Evolutionary conservation across 768 basidiomycete species (phyloP).

Genomic region (Rhodotorula toruloides): DNA sequence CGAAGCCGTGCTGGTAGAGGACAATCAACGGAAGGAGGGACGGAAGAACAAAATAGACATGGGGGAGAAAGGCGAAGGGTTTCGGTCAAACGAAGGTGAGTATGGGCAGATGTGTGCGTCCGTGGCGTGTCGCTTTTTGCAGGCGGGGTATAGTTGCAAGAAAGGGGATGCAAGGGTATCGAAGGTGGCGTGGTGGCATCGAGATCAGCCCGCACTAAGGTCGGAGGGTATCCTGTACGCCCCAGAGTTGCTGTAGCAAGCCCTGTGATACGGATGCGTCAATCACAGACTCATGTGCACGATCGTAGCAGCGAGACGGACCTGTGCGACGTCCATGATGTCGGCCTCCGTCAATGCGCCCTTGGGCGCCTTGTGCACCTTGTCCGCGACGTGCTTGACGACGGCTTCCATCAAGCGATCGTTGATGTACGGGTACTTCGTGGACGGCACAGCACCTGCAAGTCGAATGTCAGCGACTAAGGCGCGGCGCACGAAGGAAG

Average conservation of each 20-base stretch:
- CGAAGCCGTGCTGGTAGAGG: too few species aligned
- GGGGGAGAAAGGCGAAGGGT: too few species aligned
- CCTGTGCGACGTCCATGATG: neutral
- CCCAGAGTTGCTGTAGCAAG: neutral
- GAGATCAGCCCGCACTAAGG: neutral
- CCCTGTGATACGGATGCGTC: neutral
- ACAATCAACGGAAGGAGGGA: too few species aligned
- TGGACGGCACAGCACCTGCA: neutral
- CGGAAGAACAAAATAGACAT: too few species aligned
- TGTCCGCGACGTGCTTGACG: slow-evolving; percentile 13
- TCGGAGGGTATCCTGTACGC: neutral
- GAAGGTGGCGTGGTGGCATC: too few species aligned
- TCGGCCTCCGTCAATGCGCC: neutral
- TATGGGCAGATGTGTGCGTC: too few species aligned
- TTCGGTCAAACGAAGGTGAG: too few species aligned
- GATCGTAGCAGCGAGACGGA: neutral
- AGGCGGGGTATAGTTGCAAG: too few species aligned
- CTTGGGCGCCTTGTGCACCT: neutral
- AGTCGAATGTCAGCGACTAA: too few species aligned
- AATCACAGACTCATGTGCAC: neutral
- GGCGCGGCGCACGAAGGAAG: neutral
- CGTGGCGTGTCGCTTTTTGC: too few species aligned
- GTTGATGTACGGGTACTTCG: neutral
- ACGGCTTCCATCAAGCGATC: slow-evolving; percentile 10
- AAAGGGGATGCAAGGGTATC: too few species aligned